A percentile compares a stretch with the other conserved stretches of the same genome.
These are phyloP conservation scores for Tricholoma hemisulphureum DNA, from an alignment of 768 basidiomycete genomes.

Conservation along the genomic window DNA sequence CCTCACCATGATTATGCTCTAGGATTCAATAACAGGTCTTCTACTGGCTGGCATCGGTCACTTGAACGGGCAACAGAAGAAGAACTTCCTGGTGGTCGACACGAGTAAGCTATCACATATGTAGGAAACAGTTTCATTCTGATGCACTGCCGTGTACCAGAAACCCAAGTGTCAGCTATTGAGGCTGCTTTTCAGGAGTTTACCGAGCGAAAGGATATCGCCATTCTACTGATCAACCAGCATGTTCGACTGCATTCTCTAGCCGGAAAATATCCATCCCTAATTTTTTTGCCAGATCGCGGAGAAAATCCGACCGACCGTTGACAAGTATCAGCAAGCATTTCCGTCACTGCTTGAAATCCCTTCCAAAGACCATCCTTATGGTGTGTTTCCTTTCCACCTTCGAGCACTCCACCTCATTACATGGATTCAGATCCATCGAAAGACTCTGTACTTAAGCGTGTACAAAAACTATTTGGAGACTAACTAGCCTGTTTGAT, in stretches of 20 bases:
- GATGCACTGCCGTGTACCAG: slow-evolving; percentile 36
- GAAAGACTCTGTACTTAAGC: slow-evolving; percentile 93
- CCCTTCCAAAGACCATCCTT: slow-evolving; percentile 97
- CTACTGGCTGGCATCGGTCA: slow-evolving; percentile 95
- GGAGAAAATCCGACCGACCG: slow-evolving; percentile 92
- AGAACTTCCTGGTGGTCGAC: slow-evolving; percentile 97
- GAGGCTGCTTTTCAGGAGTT: slow-evolving; percentile 93
- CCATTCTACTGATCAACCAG: slow-evolving; percentile 97
- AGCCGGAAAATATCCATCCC: background rate
- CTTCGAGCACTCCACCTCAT: background rate
- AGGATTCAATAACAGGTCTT: slow-evolving; percentile 98
- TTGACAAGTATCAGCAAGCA: slow-evolving; percentile 93
- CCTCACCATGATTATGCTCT: slow-evolving; percentile 11
- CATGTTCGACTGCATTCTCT: slow-evolving; percentile 54
- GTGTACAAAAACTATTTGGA: slow-evolving; percentile 95
- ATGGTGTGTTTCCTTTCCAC: slow-evolving; percentile 57
- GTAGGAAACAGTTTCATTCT: background rate
- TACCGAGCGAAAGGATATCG: slow-evolving; percentile 91
- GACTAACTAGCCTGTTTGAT: slow-evolving; percentile 50
- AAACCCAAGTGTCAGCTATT: slow-evolving; percentile 87
- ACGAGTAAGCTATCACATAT: slow-evolving; percentile 60
- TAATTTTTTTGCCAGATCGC: slow-evolving; percentile 62
- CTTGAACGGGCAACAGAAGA: slow-evolving; percentile 85
- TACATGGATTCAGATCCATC: slow-evolving; percentile 65
- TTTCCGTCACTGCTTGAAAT: slow-evolving; percentile 98